Base-by-base conservation (phyloP, 2,329 filamentous ascomycete genomes). In the Aspergillus tubingensis region DNA sequence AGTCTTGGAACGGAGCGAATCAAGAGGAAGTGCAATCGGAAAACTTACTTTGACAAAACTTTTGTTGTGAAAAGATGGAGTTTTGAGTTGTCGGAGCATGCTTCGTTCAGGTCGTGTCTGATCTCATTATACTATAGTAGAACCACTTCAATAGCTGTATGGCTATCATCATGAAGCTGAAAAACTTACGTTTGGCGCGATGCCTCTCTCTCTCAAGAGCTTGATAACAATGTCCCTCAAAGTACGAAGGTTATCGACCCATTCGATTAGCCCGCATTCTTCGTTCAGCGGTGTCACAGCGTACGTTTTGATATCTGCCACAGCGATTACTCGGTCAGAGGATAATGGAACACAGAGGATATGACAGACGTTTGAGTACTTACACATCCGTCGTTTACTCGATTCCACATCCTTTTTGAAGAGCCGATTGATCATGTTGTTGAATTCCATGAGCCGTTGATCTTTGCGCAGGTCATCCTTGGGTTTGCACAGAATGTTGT, bases 381-480 rank as follows among this genome's bases (percentile, higher is more conserved):
- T 72, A 81, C 79, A 96, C 58, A 99, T 84, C 65, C 95, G 91
- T 15, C 95, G 87, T 74, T 91, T 90, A 76, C 91, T 96, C 15
- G 92, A 91, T 72, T 97, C 93, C 2, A 93, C 88, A 70, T 98
- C 93, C 63, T 91, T 88, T 73, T 97, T 96, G 59, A 99, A 79
- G 2, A 94, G 92, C 61, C 95, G 86, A 74, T 99, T 99, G 80
- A 99, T 98, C 86, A 98, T 95, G 49, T 90, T 88, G 74, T 98
- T 99, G 82, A 99, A 99, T 73, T 99, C 96, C 93, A 99, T 99
- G 19, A 99, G 87, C 54, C 95, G 91, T 75, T 98, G 94, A 70
- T 99, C 96, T 67, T 96, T 99, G 54, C 95, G 90, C 23, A 99
- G 85, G 74, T 99, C 96, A 74, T 99, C 95, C 75, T 98, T 98